Percentiles rank a stretch among this genome's conserved stretches.
These are phyloP conservation scores for Aspergillus sojae DNA, from an alignment of 2,329 filamentous ascomycete genomes.

Conservation along the genomic window DNA sequence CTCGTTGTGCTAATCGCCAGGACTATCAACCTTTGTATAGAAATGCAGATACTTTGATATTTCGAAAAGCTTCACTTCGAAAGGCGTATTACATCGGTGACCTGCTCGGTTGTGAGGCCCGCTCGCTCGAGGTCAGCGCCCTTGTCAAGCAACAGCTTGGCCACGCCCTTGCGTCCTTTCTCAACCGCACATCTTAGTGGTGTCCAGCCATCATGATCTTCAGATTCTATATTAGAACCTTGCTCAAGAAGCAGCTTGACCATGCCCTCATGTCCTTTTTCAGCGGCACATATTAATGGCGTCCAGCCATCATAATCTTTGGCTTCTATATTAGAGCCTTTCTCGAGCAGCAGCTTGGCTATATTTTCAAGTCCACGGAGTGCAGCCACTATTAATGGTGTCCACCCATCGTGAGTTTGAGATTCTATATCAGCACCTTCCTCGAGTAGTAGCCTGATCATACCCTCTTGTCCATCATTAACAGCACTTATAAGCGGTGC, in stretches of 20 bases:
- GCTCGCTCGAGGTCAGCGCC: not conserved
- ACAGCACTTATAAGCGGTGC: not conserved
- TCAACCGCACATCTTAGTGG: not conserved
- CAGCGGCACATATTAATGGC: not conserved
- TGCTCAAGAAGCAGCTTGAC: too few species aligned
- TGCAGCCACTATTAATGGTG: too few species aligned
- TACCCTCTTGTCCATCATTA: not conserved
- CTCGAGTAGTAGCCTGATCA: not conserved
- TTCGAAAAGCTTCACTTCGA: not conserved
- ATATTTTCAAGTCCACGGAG: not conserved
- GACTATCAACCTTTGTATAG: not conserved
- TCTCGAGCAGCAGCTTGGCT: not conserved
- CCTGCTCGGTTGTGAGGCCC: not conserved
- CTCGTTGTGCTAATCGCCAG: not conserved
- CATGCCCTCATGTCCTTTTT: too few species aligned
- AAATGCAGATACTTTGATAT: not conserved
- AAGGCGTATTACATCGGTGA: not conserved
- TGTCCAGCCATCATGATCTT: not conserved
- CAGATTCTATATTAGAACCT: not conserved
- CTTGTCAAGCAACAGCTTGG: not conserved
- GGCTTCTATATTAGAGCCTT: not conserved
- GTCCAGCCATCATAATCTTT: not conserved
- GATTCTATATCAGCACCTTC: not conserved
- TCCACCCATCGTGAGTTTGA: not conserved
- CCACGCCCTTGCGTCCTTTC: not conserved